Conservation (phyloP, 148 eudicot genomes). For the Fallopia convolvulus region DNA sequence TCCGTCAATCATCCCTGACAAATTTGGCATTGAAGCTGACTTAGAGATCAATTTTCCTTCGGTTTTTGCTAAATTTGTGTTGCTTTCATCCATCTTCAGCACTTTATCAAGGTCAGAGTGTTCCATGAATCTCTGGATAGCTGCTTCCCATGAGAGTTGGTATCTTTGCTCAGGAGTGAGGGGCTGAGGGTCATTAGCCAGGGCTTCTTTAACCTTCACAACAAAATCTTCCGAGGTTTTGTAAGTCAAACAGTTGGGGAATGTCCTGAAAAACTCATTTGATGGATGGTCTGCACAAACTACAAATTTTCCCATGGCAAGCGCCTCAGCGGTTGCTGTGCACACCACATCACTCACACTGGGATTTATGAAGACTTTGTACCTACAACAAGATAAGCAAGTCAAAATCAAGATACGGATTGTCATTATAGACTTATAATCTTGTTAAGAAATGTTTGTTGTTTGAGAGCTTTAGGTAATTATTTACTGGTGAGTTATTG, state of each 20-base stretch:
- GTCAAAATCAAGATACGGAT: not conserved
- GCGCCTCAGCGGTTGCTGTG: slow-evolving; percentile 98
- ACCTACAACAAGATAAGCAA: slow-evolving; percentile 39
- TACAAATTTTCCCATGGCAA: slow-evolving; percentile 98
- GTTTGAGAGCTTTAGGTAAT: no score
- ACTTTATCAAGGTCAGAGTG: slow-evolving; percentile 72
- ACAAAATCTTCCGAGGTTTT: slow-evolving; percentile 82
- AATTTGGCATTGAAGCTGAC: slow-evolving; percentile 62
- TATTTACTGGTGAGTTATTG: no score
- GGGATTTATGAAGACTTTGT: slow-evolving; percentile 86
- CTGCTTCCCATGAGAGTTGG: slow-evolving; percentile 95
- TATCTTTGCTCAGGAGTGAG: slow-evolving; percentile 75
- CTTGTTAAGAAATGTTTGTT: no score
- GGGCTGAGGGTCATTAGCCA: slow-evolving; percentile 76
- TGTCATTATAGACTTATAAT: no score
- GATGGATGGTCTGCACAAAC: slow-evolving; percentile 98
- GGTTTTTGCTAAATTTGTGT: slow-evolving; percentile 9
- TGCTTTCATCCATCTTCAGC: slow-evolving; percentile 23
- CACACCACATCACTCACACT: slow-evolving; percentile 95
- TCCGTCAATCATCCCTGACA: slow-evolving; percentile 71
- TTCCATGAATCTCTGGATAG: slow-evolving; percentile 84
- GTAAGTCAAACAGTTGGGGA: slow-evolving; percentile 89
- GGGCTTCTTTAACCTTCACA: slow-evolving; percentile 67
- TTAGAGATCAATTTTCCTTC: slow-evolving; percentile 28
- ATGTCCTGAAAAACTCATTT: slow-evolving; percentile 82